Base-by-base conservation (phyloP, 352 stramenopile species). In the Phytopythium helicoides region DNA sequence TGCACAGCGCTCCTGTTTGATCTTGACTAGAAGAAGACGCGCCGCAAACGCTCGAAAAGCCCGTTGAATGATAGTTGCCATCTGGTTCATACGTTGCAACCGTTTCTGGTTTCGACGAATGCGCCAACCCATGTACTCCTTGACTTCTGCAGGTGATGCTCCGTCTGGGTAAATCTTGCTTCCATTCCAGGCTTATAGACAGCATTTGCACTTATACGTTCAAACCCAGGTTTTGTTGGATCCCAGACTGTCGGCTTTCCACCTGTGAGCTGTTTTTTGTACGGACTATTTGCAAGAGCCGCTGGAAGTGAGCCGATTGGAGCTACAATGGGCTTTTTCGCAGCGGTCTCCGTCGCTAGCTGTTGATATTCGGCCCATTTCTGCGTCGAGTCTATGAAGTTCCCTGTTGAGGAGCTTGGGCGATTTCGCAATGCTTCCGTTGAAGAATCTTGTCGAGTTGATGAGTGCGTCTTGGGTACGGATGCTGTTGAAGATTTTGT, bases 101-200 rank as follows among this genome's bases (percentile, higher is more conserved):
- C 92, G 76, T 74, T 97, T 98, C 47, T 94, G 81, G 60, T 98
- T 98, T 21, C 94, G 76, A 62, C 94, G 88, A 23, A 98, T 80
- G 42, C 95, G 78, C 94, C 95, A 98, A 10, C 71, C 71, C 95
- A 98, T 98, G 81, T 98, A 98, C 64, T 98, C 95, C 37, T 93
- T 92, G 22, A 97, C 86, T 60, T 97, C 86, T 19, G 81, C 77
- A n/a, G 87, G 47, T 52, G 2, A 33, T 54, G 37, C 28, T 6
- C 16, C 18, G 14, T 16, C 48, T 0, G 87, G 86, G 62, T 97
- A 96, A 40, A 96, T 95, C 56, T 89, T 89, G 53, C 79, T 94
- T 22, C 85, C 81, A 12, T 82, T 71, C 86, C 88, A 22, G 86
- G 67, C 46, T 86, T 83, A 62, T 96, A 96, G 22, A 96, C 72